Evolutionary conservation across 2,329 filamentous ascomycete species (phyloP).

Genomic region (Paracorniculantispora psalliotae): DNA sequence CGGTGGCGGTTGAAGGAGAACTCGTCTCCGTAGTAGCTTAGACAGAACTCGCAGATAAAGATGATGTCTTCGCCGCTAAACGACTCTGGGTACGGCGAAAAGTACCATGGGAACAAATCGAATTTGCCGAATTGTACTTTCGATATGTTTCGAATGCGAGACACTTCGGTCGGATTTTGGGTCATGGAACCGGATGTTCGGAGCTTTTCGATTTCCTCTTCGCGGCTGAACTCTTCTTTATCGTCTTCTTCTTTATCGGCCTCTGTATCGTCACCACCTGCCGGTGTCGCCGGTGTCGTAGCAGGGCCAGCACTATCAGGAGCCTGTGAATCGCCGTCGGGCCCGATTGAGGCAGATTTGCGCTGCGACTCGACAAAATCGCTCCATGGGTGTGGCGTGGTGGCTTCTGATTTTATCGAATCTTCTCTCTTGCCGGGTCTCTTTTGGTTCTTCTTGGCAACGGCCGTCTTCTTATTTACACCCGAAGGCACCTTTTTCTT

Average conservation of each 20-base stretch:
- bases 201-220: constrained; percentile 94
- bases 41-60: constrained; percentile 95
- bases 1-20: constrained; percentile 83
- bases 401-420: constrained; percentile 47
- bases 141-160: constrained; percentile 89
- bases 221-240: constrained; percentile 62
- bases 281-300: constrained; percentile 44
- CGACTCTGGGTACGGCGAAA: constrained; percentile 88
- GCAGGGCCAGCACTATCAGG: constrained; percentile 39
- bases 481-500: constrained; percentile 63
- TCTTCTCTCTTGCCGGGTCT: constrained; percentile 51
- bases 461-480: constrained; percentile 49
- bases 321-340: constrained; percentile 42
- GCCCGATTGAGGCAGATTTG: constrained; percentile 38
- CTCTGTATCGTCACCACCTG: constrained; percentile 48
- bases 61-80: constrained; percentile 87
- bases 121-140: constrained; percentile 90
- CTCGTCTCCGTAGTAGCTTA: constrained; percentile 81
- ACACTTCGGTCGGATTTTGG: constrained; percentile 95
- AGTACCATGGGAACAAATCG: constrained; percentile 97
- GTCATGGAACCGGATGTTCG: constrained; percentile 96
- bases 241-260: constrained; percentile 45
- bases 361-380: constrained; percentile 46
- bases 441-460: constrained; percentile 55
- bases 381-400: constrained; percentile 49